Base-by-base conservation (phyloP, 768 basidiomycete genomes). In the Glaciozyma antarctica region DNA sequence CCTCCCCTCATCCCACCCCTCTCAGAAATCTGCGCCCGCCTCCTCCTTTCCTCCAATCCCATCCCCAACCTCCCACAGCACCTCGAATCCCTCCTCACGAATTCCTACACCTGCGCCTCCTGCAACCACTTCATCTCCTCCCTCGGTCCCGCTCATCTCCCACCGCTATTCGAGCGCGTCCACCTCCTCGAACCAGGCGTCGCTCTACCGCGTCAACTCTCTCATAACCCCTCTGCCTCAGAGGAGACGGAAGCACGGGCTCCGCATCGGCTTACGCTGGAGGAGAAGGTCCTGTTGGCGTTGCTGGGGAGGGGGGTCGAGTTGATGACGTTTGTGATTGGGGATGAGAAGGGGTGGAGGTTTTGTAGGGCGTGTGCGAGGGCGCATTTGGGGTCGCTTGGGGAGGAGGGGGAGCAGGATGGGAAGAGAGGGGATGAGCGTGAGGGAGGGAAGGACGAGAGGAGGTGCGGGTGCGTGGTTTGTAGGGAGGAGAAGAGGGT, bases 61-160 rank as follows among this genome's bases (percentile, higher is more conserved):
- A 16, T 41, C 41, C 1, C 5, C 17, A 2, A 32, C 12, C 58
- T 59, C 3, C 68, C 68, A 2, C 51, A 38, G 3, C 64, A 62
- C 22, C 58, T 65, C 26, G 7, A 8, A 4, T 48, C 62, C 9
- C 5, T 38, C 24, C 28, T 65, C 32, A 19, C 26, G 5, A 7
- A 9, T 0, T 63, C 64, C 4, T 65, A 69, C 48, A 19, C 9
- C 12, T 68, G 67, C 53, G 17, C 47, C 9, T 68, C 67, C 2
- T 68, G 67, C 53, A 5, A 2, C 2, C 24, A n/a, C 10, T 66
- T 62, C 53, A 28, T 62, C 21, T 28, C 54, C 21, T 21, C 54
- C 10, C 28, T 28, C 32, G 32, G 32, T 8, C 6, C 21, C 34
- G 4, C 30, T n/a, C 62, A 41, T 52, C 44, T 44, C 30, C 58